Base-by-base conservation (phyloP, 768 basidiomycete genomes). In the Pisolithus albus region DNA sequence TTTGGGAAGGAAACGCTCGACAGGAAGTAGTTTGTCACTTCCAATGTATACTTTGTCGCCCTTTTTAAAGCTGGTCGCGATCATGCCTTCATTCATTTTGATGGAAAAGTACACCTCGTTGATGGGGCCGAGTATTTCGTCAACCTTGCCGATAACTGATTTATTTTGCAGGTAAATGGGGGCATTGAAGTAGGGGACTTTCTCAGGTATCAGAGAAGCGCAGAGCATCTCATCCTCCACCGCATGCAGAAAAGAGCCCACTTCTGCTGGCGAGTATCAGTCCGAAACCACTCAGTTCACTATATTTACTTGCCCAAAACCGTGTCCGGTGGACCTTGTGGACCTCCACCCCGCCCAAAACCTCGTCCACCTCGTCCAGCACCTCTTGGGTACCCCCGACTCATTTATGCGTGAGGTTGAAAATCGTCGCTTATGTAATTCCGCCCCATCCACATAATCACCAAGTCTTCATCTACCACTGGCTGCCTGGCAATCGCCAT, bases 221-320 rank as follows among this genome's bases (percentile, higher is more conserved):
- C 96, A 99, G 47, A 99, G 78, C 95, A 99, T 98, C 67, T 99
- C 94, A 53, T 91, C 92, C 72, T 99, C 95, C 38, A 98, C 95
- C 13, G 94, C 88, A 66, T 98, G 96, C 30, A 92, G 65, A 66
- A 98, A 96, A 1, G 85, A 73, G 51, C 94, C 93, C 74, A 95
- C 84, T 74, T 96, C 94, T 96, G 60, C 24, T n/a, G 23, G 53
- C 45, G 45, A 37, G 28, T 37, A 38, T 44, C 23, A 53, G 63
- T 45, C 50, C 57, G 44, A 28, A 47, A 5, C 39, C 10, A 38
- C 28, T 52, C 44, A 46, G 42, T 11, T 48, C 18, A 37, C n/a
- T 9, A 7, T 13, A n/a, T 30, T 28, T 49, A 65, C 75, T 46
- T 57, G 85, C 89, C 89, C 39, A 90, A 66, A 18, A 92, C 87